phyloP scores from a whole-genome alignment of 1,284 basidiomycete genomes.

The Microbotryum scabiosae region DNA sequence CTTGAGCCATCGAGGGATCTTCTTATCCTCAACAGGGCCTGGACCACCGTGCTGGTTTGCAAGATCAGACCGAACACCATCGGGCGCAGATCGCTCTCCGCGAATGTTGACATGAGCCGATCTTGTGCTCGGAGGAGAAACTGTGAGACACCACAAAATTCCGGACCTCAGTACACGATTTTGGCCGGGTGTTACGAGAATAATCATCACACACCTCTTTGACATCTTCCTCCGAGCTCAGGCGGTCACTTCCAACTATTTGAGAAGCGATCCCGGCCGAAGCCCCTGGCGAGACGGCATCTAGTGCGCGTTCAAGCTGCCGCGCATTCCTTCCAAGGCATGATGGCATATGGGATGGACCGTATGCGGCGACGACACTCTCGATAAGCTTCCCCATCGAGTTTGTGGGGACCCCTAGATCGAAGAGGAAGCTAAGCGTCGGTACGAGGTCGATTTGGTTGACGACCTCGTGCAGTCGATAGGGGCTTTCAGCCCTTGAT shows the following conservation, averaged over 20 bases:
- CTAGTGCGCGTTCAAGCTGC: slow-evolving; percentile 10
- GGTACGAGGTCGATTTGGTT: slow-evolving; percentile 34
- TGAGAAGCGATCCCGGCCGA: neutral
- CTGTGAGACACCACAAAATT: slow-evolving; percentile 2
- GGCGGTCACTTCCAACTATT: neutral
- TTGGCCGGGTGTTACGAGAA: neutral
- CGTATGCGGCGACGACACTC: slow-evolving; percentile 10
- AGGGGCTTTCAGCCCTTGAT: neutral
- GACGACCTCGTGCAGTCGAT: slow-evolving; percentile 15
- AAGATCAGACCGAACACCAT: slow-evolving; percentile 10
- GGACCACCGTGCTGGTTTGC: neutral
- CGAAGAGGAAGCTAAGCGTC: slow-evolving; percentile 25
- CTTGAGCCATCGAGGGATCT: neutral
- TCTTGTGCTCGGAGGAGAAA: slow-evolving; percentile 21
- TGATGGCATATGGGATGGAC: neutral
- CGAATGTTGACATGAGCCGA: slow-evolving; percentile 21
- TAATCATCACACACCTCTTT: neutral
- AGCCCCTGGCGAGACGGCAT: neutral
- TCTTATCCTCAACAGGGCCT: neutral
- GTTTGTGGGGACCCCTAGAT: slow-evolving; percentile 28
- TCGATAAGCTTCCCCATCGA: slow-evolving; percentile 31
- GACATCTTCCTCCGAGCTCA: neutral
- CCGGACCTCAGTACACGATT: neutral
- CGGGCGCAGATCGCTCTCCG: slow-evolving; percentile 10
- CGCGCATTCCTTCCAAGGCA: neutral